These are phyloP conservation scores for Oldenlandia corymbosa DNA, from an alignment of 257 asterid genomes.

Conservation along the genomic window DNA sequence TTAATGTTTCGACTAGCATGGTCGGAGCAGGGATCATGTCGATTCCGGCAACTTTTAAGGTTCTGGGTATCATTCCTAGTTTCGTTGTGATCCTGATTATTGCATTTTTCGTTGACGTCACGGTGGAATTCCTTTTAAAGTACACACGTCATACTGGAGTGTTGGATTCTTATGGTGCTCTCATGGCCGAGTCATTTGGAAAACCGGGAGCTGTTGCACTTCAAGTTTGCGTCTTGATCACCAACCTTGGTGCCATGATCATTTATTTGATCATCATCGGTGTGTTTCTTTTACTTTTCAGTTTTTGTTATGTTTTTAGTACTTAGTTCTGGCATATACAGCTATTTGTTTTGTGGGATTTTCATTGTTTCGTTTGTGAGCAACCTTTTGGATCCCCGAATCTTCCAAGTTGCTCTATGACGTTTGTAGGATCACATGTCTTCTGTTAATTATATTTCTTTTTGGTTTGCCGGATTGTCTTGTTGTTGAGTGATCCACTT, in stretches of 20 bases:
- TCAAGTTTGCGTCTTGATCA: constrained; percentile 76
- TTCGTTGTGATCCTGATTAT: constrained; percentile 54
- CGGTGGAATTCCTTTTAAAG: constrained; percentile 82
- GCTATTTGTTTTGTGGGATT: too few relatives aligned
- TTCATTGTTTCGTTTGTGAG: too few relatives aligned
- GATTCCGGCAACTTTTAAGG: constrained; percentile 85
- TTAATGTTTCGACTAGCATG: constrained; percentile 87
- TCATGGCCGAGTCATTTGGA: constrained; percentile 96
- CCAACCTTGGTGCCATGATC: constrained; percentile 90
- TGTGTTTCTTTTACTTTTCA: constrained; percentile 17
- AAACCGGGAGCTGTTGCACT: constrained; percentile 72
- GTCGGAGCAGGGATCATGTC: constrained; percentile 98
- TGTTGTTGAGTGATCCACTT: background rate
- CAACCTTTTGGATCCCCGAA: background rate
- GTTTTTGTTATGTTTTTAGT: background rate
- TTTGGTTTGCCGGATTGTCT: background rate
- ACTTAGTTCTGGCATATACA: too few relatives aligned
- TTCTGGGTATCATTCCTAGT: constrained; percentile 80
- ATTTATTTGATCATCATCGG: constrained; percentile 90
- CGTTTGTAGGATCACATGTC: background rate
- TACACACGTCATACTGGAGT: constrained; percentile 52
- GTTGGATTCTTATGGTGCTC: constrained; percentile 67
- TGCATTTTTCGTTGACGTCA: constrained; percentile 79
- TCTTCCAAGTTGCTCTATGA: background rate
- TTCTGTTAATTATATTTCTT: background rate